Evolutionary conservation across 2,329 filamentous ascomycete species (phyloP).

Genomic region (Chaetothyriales sp.): DNA sequence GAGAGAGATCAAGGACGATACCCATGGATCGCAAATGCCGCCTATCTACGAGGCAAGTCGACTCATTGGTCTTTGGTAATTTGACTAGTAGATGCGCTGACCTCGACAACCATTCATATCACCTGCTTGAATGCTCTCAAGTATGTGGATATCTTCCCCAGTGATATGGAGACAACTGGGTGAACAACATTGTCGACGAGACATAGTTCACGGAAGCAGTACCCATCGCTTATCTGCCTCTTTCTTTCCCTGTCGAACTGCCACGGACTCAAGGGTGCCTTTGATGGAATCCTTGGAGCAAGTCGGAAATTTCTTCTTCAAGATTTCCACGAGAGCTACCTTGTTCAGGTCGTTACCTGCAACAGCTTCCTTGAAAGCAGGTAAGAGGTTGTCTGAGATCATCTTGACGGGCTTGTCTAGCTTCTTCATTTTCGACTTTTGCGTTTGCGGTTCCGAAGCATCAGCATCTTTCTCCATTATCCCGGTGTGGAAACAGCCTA

Average conservation of each 20-base stretch:
- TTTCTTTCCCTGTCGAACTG: slow-evolving; percentile 46
- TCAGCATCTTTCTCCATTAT: background rate
- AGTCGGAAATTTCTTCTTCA: slow-evolving; percentile 61
- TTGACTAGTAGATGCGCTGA: background rate
- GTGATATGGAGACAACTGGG: background rate
- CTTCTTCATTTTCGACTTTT: slow-evolving; percentile 1
- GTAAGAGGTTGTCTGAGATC: slow-evolving; percentile 45
- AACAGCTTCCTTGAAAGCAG: slow-evolving; percentile 56
- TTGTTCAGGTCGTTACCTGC: slow-evolving; percentile 58
- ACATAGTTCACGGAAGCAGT: slow-evolving; percentile 16
- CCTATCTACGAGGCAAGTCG: background rate
- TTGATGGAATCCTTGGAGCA: slow-evolving; percentile 56
- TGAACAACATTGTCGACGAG: background rate
- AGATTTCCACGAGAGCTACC: slow-evolving; percentile 54
- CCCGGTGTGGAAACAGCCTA: slow-evolving; percentile 5
- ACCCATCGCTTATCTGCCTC: slow-evolving; percentile 52
- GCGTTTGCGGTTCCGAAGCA: background rate
- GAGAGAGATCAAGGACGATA: background rate
- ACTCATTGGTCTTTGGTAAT: background rate
- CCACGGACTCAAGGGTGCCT: slow-evolving; percentile 51
- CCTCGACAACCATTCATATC: background rate
- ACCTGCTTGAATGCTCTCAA: background rate
- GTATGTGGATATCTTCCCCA: background rate
- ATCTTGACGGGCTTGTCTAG: slow-evolving; percentile 12
- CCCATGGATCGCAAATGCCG: no score